Base-by-base conservation (phyloP, 106 monocot species). In the Ottelia alismoides region DNA sequence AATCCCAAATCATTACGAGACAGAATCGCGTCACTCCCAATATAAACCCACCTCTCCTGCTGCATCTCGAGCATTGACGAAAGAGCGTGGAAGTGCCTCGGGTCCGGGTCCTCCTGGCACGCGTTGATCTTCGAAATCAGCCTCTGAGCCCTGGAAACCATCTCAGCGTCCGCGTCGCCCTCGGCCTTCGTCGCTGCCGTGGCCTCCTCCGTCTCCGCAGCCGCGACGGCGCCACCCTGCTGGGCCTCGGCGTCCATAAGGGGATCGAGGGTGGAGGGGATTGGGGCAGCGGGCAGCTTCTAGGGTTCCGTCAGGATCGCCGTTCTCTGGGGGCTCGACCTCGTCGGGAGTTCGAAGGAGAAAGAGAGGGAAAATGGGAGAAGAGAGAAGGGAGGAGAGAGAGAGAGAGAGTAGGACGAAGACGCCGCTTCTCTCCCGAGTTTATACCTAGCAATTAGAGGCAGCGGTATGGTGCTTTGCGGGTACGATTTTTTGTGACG, bases 41-140 rank as follows among this genome's bases (percentile, higher is more conserved):
- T n/a, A n/a, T n/a, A n/a, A n/a, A n/a, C n/a, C n/a, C n/a, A 84
- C 96, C 78, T 85, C 32, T 70, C 45, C 51, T 89, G 89, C 53
- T 89, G 71, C 6, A 55, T 44, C 55, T 96, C 96, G 48, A 88
- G 78, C 53, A 96, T 70, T 45, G 88, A 61, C n/a, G 96, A 84
- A 16, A 96, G 82, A 10, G 85, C 76, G 49, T 89, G 96, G 30
- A 96, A 78, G 40, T 72, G 70, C 52, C 69, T 82, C 56, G 96
- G 85, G 60, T 85, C 85, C 52, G 96, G 96, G 69, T 76, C 85
- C 23, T 44, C 63, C 67, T 74, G 73, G 1, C 70, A 29, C 4
- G 68, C 72, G 25, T 55, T 43, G 61, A 96, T 77, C 74, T 74
- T 85, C n/a, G 68, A 44, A 17, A 96, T 78, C 72, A 96, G 54